Base-by-base conservation (phyloP, 1,139 yeast genomes). In the Suzukiozyma palmioleophila region DNA sequence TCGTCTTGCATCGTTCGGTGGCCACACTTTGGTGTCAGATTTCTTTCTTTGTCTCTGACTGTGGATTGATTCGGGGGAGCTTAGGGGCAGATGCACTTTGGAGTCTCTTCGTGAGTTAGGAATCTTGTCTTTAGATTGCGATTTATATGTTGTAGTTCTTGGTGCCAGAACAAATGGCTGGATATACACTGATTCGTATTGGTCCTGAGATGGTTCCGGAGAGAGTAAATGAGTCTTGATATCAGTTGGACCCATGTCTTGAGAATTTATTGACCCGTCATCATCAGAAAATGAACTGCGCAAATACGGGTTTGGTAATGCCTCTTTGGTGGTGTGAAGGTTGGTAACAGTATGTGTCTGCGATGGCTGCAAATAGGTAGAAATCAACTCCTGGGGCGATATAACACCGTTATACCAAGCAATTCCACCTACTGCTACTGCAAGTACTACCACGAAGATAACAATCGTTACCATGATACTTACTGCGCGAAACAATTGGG, bases 61-160 rank as follows among this genome's bases (percentile, higher is more conserved):
- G 18, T 12, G n/a, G 5, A 14, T 26, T n/a, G 26, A 15, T 14
- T 13, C 18, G 6, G 30, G 29, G 3, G 36, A 9, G 13, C 30
- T 25, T 11, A 9, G 5, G 3, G 24, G 26, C 12, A 11, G 6
- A 10, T 28, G 14, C 8, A 28, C 8, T 13, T 28, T 28, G 14
- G 31, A 28, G 3, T 13, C 31, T 13, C 31, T 28, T 33, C 36
- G 24, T 13, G 36, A 33, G 9, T 33, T 9, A 7, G 36, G 36
- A 8, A 33, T 33, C 14, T 22, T 33, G 26, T 33, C 36, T 26
- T 33, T 33, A 3, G 27, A n/a, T 25, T 33, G 36, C 3, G 36
- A 26, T n/a, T 22, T 33, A 21, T 33, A 33, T n/a, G 5, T 11
- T 12, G 15, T 21, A 6, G 36, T 25, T 25, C 36, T 25, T 9